Conservation (phyloP, 805 yeast genomes). For the Saturnispora besseyi region DNA sequence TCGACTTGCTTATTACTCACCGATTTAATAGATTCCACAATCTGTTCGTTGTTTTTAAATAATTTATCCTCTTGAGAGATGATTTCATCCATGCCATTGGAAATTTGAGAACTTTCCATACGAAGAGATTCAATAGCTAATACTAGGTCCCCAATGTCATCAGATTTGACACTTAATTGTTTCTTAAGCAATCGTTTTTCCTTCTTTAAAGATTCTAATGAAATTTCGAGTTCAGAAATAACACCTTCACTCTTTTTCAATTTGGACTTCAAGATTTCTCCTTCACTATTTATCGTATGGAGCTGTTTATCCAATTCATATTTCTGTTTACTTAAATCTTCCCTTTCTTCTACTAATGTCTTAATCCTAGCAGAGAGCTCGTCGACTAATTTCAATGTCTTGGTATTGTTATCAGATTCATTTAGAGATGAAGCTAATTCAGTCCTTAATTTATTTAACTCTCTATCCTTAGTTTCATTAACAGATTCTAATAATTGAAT, state of each 20-base stretch:
- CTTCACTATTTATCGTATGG: neutral
- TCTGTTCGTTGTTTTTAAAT: constrained; percentile 16
- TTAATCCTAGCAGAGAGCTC: constrained; percentile 9
- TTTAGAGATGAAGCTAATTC: constrained; percentile 2
- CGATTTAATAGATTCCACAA: constrained; percentile 17
- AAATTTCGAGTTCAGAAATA: constrained; percentile 17
- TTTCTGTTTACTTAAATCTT: neutral
- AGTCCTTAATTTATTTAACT: constrained; percentile 1
- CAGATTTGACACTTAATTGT: constrained; percentile 4
- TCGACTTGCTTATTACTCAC: constrained; percentile 9
- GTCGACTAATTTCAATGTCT: constrained; percentile 1
- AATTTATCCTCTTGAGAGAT: neutral
- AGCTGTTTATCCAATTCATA: neutral
- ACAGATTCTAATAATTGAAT: constrained; percentile 13
- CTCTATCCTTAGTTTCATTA: constrained; percentile 11
- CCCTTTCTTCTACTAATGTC: neutral
- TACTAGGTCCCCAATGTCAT: constrained; percentile 4
- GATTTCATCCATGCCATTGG: constrained; percentile 2
- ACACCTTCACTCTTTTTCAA: neutral
- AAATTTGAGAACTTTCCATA: neutral
- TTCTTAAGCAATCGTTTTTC: constrained; percentile 1
- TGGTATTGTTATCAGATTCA: neutral
- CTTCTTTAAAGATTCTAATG: neutral
- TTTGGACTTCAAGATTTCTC: neutral
- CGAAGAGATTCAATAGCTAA: constrained; percentile 4